Percentiles rank a stretch among this genome's conserved stretches.
These are phyloP conservation scores for Quercus bicolor DNA, from an alignment of 306 rosid genomes.

Conservation along the genomic window DNA sequence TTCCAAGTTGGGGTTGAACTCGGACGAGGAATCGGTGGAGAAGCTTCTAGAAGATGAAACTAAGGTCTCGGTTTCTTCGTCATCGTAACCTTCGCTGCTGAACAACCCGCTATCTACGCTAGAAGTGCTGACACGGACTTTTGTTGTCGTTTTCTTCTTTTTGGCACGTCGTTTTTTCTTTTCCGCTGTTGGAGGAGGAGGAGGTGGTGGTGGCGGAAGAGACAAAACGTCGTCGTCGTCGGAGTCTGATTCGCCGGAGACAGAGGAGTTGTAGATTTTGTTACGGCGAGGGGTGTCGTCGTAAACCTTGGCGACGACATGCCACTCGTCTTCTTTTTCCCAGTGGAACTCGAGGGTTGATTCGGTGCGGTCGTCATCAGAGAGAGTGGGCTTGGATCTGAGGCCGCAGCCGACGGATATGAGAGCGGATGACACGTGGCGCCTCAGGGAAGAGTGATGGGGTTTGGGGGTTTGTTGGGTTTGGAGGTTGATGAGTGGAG, in stretches of 20 bases:
- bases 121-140: constrained; percentile 51
- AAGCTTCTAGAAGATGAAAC: constrained; percentile 54
- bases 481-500: constrained; percentile 13
- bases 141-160: constrained; percentile 27
- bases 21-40: constrained; percentile 36
- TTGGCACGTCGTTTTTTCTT: constrained; percentile 28
- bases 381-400: constrained; percentile 33
- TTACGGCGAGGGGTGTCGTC: constrained; percentile 36
- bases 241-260: constrained; percentile 24
- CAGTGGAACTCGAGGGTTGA: constrained; percentile 22
- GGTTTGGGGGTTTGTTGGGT: constrained; percentile 14
- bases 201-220: constrained; percentile 23
- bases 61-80: constrained; percentile 55
- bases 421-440: constrained; percentile 47
- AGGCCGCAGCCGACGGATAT: constrained; percentile 29
- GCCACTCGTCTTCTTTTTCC: constrained; percentile 45
- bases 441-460: constrained; percentile 31
- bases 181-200: constrained; percentile 2
- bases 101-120: constrained; percentile 48
- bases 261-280: constrained; percentile 46
- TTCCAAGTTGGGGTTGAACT: constrained; percentile 20
- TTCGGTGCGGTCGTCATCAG: constrained; percentile 31
- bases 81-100: constrained; percentile 35
- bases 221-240: constrained; percentile 23
- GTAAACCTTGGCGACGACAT: constrained; percentile 44